A percentile compares a stretch with the other conserved stretches of the same genome.
Evolutionary conservation across 116 monocot genomes (phyloP).

Genomic region (Posidonia oceanica): DNA sequence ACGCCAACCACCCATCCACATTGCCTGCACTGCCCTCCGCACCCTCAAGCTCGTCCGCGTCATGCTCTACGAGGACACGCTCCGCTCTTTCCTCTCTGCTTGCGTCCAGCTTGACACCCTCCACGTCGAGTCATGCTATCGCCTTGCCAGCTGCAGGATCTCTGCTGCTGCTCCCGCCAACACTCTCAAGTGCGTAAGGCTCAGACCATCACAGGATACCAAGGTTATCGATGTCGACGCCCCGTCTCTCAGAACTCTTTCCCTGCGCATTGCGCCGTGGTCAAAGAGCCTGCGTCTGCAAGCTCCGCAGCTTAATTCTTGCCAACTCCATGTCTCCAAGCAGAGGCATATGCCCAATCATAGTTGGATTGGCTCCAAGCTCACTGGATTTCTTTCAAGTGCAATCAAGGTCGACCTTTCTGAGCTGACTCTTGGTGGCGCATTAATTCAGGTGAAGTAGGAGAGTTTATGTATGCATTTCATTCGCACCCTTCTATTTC

Average conservation of each 20-base stretch:
- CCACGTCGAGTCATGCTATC: not conserved
- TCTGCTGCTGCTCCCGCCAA: not conserved
- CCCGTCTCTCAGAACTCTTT: not conserved
- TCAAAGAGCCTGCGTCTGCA: not conserved
- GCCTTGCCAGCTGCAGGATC: not conserved
- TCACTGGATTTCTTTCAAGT: not conserved
- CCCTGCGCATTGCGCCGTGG: slow-evolving; percentile 1
- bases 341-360: not conserved
- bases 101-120: not conserved
- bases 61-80: not conserved
- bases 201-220: not conserved
- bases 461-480: not conserved
- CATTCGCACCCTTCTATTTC: not conserved
- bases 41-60: not conserved
- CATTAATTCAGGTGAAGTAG: not conserved
- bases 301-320: not conserved
- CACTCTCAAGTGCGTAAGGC: not conserved
- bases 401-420: not conserved
- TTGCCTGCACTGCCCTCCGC: not conserved
- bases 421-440: not conserved
- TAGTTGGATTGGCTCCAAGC: not conserved
- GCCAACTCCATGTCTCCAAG: not conserved
- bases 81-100: not conserved
- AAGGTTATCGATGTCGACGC: not conserved
- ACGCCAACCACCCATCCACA: not conserved